Conservation (phyloP, 768 basidiomycete species). For the Candolleomyces eurysporus region DNA sequence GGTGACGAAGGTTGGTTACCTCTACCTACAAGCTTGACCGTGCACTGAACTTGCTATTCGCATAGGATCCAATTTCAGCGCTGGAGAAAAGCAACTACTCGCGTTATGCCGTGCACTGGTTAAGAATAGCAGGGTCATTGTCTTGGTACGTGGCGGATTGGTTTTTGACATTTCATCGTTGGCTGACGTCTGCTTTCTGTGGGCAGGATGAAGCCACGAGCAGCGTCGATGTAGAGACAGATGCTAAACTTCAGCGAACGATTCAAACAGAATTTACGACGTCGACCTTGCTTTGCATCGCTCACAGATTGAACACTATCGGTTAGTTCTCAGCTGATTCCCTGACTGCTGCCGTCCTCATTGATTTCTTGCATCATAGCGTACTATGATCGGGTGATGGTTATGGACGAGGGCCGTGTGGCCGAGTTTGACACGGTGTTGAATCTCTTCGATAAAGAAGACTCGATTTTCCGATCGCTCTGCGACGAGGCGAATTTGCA, state of each 20-base stretch:
- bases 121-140: constrained; percentile 57
- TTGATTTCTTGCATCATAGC: constrained; percentile 24
- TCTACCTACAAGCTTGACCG: not conserved
- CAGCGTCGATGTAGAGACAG: constrained; percentile 61
- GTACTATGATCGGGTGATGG: constrained; percentile 68
- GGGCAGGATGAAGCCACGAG: constrained; percentile 62
- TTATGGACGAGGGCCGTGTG: constrained; percentile 67
- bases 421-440: constrained; percentile 76
- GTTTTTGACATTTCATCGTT: not conserved
- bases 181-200: too few species aligned
- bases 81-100: constrained; percentile 67
- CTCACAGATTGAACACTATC: constrained; percentile 59
- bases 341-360: not conserved
- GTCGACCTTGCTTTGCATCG: constrained; percentile 56
- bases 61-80: constrained; percentile 58
- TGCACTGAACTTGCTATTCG: not conserved
- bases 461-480: constrained; percentile 66
- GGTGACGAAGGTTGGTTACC: constrained; percentile 53
- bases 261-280: constrained; percentile 59
- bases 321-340: constrained; percentile 21
- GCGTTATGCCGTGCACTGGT: constrained; percentile 62
- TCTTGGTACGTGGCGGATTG: constrained; percentile 37
- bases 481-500: constrained; percentile 62
- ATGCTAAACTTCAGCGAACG: constrained; percentile 58
- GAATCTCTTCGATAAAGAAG: constrained; percentile 54